Conservation (phyloP, 306 rosid species). For the Gastrolobium bilobum region DNA sequence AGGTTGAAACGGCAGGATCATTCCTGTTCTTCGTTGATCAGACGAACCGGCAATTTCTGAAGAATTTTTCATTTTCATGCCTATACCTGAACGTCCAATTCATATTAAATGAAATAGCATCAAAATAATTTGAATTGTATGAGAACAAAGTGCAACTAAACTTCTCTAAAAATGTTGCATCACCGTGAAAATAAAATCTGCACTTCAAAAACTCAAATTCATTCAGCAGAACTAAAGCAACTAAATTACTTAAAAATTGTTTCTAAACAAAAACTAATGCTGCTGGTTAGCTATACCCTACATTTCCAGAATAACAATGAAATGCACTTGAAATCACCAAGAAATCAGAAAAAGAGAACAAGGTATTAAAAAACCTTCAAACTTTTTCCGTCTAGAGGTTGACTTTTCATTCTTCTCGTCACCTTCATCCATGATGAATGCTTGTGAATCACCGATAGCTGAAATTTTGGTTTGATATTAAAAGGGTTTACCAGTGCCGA, state of each 20-base stretch:
- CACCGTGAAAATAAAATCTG: neutral
- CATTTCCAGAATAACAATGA: constrained; percentile 7
- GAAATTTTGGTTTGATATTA: constrained; percentile 38
- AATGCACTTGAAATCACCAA: constrained; percentile 33
- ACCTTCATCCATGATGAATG: constrained; percentile 50
- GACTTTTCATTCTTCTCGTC: constrained; percentile 40
- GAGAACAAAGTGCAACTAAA: constrained; percentile 11
- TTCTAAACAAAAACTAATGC: neutral
- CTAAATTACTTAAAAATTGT: neutral
- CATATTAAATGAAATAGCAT: neutral
- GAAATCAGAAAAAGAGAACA: neutral
- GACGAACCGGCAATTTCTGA: constrained; percentile 18
- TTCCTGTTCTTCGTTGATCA: constrained; percentile 50
- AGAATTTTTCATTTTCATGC: constrained; percentile 43
- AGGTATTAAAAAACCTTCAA: constrained; percentile 42
- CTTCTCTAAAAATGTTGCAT: neutral
- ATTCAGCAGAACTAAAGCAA: neutral
- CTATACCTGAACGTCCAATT: constrained; percentile 22
- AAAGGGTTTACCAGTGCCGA: neutral
- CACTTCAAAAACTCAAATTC: constrained; percentile 25
- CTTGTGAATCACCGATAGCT: constrained; percentile 68
- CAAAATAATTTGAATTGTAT: neutral
- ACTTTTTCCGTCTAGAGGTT: constrained; percentile 23
- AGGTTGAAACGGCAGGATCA: constrained; percentile 78
- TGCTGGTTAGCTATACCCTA: neutral